Evolutionary conservation across 2,329 filamentous ascomycete genomes (phyloP).

Genomic region (Plenodomus biglobosus): DNA sequence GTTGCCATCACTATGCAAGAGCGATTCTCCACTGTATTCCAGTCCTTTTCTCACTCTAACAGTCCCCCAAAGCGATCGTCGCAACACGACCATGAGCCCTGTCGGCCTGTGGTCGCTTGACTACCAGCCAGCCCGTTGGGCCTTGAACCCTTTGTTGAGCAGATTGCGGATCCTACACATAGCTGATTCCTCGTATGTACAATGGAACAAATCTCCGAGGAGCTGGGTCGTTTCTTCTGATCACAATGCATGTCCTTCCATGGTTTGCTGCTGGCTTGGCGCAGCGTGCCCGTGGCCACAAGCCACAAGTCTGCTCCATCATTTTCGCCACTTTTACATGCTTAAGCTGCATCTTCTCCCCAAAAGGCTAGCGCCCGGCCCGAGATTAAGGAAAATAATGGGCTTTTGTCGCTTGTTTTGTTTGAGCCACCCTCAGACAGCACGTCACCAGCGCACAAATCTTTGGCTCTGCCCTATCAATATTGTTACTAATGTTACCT

Average conservation of each 20-base stretch:
- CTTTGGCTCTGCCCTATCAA: neutral
- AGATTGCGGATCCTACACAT: neutral
- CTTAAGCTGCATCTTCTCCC: neutral
- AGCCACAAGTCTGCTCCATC: neutral
- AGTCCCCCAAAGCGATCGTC: slow-evolving; percentile 2
- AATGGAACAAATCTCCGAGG: neutral
- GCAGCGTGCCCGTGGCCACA: neutral
- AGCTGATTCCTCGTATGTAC: neutral
- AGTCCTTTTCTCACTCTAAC: neutral
- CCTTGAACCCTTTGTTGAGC: neutral
- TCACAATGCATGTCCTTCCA: neutral
- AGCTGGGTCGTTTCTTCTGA: neutral
- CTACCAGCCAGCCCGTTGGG: slow-evolving; percentile 9
- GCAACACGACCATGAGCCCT: slow-evolving; percentile 12
- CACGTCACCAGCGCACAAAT: neutral
- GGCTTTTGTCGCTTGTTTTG: neutral
- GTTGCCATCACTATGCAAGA: neutral
- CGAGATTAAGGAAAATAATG: no score
- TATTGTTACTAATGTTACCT: neutral
- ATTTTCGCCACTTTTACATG: neutral
- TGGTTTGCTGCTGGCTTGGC: neutral
- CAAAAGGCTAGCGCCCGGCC: neutral
- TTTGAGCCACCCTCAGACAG: neutral
- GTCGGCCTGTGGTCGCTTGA: slow-evolving; percentile 9
- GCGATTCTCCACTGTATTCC: slow-evolving; percentile 1